phyloP scores from a whole-genome alignment of 2,329 filamentous ascomycete genomes.

The Cercospora canescens region DNA sequence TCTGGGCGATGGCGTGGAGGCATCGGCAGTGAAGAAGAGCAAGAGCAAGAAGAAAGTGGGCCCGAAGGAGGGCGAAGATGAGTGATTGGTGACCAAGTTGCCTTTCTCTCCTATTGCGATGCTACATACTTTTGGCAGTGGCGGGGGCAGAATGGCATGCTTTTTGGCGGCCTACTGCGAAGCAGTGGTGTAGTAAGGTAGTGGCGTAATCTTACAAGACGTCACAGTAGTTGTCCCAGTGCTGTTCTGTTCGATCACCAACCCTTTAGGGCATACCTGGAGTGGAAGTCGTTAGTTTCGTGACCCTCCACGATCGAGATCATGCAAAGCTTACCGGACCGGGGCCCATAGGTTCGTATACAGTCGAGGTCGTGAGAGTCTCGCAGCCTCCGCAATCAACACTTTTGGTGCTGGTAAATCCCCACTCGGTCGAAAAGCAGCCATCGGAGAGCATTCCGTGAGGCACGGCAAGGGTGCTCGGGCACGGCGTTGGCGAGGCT shows the following conservation, averaged over 20 bases:
- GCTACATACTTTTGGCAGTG: background rate
- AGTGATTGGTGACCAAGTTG: background rate
- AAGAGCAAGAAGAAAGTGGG: background rate
- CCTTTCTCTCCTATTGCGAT: too few species aligned
- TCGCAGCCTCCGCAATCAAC: constrained; percentile 22
- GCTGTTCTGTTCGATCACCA: constrained; percentile 8
- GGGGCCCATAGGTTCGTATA: constrained; percentile 3
- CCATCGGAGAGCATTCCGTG: constrained; percentile 8
- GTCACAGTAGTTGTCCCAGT: constrained; percentile 20
- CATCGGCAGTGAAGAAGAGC: background rate
- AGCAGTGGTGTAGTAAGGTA: background rate
- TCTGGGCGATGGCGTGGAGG: background rate
- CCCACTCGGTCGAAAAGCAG: constrained; percentile 16
- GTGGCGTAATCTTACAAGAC: constrained; percentile 9
- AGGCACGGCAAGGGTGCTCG: constrained; percentile 16
- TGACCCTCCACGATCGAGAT: background rate
- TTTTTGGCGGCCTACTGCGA: background rate
- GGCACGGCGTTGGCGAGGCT: constrained; percentile 6
- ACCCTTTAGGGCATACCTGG: constrained; percentile 11
- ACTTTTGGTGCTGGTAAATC: constrained; percentile 10
- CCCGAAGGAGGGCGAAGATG: background rate
- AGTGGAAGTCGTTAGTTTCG: background rate
- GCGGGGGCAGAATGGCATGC: background rate
- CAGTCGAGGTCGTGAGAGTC: constrained; percentile 15
- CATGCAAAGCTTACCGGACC: constrained; percentile 13